Evolutionary conservation across 1,284 basidiomycete genomes (phyloP), one percentile per base, ranked within the genome.

Genomic region (Peniophora sp.): DNA sequence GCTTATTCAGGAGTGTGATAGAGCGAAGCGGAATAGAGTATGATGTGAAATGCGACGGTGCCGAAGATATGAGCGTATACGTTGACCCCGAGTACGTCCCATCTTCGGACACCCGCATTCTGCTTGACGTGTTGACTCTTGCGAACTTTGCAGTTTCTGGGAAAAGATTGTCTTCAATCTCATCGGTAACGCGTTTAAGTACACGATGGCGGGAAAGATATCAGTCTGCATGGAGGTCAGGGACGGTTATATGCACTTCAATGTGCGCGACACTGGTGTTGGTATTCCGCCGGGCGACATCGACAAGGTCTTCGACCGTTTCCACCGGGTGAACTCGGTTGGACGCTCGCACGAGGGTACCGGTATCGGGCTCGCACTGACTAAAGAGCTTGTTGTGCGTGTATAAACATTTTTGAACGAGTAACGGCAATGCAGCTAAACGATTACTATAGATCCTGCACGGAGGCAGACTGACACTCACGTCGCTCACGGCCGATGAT

Each of bases 81-180:
- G 58, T 66, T 14, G 63, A 66, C 49, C 55, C 59, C 22, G 64
- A 62, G 44, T 45, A 20, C 9, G 44, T 25, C 23, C 24, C 22
- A 20, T 16, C 16, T n/a, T n/a, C n/a, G n/a, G n/a, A n/a, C n/a
- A n/a, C n/a, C n/a, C n/a, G n/a, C 27, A 5, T 32, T 41, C 16
- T 20, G 38, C 38, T 41, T n/a, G n/a, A 41, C 38, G n/a, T 16
- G 8, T 41, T 16, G 6, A 5, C 16, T 41, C 38, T 41, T 16
- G 16, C 38, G n/a, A 5, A 20, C 6, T 41, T 22, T 2, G 10
- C n/a, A 45, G 44, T 38, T 55, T 62, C 19, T 65, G 63, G 64
- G 64, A 66, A 48, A 65, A 66, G 55, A 62, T 66, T 22, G 52
- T 63, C 19, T 64, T 64, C 59, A 64, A 64, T 50, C 51, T 66